Evolutionary conservation across 306 rosid species (phyloP), one percentile per base, ranked within the genome.

Genomic region (Medicago lupulina): DNA sequence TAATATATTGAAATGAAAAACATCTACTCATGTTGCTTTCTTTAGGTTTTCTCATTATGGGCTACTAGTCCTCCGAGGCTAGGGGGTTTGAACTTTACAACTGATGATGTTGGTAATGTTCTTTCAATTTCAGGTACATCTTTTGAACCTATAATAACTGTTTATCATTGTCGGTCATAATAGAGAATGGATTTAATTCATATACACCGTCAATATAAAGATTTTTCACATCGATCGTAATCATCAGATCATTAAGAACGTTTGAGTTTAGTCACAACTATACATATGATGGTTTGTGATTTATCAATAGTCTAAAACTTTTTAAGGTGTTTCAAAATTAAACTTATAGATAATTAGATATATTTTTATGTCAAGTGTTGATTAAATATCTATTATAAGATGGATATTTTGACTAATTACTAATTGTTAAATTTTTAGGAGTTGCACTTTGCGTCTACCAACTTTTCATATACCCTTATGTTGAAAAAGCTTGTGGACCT

Each of bases 31-130:
- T 71, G 12, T 1, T 79, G 23, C 2, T 68, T 61, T 77, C 57
- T 21, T 43, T 49, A 93, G 98, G 83, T 93, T 82, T 93, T 93
- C 85, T 90, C 98, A 1, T 85, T 91, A 79, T 93, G 98, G 98
- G 87, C 92, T 11, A 92, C 84, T 5, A 86, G 93, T 85, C 89
- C 98, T 79, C 34, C n/a, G 38, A 83, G 71, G 65, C 53, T 89
- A n/a, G 96, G 91, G 43, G 97, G 97, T 76, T 76, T 93, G 77
- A 81, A 77, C 87, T 91, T 75, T 36, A 23, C 96, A 71, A 85
- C 88, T 10, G 78, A 82, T 85, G 61, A 78, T 70, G 98, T 93
- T 58, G 98, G 97, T 67, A 63, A 89, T 78, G 76, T 91, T 71
- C 93, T 93, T 67, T 62, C 96, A 58, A 17, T 93, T 71, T 68